Conservation (phyloP, 441 rosid species). For the Bruguiera hainesii region DNA sequence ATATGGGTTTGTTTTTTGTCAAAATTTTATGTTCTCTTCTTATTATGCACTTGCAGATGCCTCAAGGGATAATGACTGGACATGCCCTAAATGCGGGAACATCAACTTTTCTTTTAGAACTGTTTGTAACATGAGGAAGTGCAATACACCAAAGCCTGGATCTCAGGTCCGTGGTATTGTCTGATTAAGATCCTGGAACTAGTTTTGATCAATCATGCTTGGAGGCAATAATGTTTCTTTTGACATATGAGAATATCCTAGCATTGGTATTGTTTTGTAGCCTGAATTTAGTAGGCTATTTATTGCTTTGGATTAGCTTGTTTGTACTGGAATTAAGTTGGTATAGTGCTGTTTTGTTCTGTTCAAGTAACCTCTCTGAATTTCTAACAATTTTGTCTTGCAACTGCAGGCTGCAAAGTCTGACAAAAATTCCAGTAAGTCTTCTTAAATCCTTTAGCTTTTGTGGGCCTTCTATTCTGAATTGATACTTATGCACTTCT, state of each 20-base stretch:
- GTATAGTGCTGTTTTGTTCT: constrained; percentile 1
- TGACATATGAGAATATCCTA: neutral
- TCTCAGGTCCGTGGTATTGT: constrained; percentile 71
- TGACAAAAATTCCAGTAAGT: constrained; percentile 81
- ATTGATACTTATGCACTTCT: constrained; percentile 25
- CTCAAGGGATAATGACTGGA: constrained; percentile 94
- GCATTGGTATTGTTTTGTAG: neutral
- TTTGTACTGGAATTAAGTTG: neutral
- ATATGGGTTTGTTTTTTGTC: neutral
- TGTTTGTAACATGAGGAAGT: constrained; percentile 97
- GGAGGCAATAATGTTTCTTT: neutral
- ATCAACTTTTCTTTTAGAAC: constrained; percentile 92
- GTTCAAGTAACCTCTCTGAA: constrained; percentile 13
- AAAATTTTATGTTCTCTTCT: constrained; percentile 8
- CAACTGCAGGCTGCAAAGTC: constrained; percentile 60
- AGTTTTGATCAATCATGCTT: neutral
- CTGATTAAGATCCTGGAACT: neutral
- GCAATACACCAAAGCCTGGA: constrained; percentile 96
- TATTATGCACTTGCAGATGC: constrained; percentile 42
- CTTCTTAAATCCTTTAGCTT: constrained; percentile 14
- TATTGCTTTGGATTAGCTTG: neutral
- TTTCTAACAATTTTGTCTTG: constrained; percentile 23
- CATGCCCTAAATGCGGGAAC: constrained; percentile 96
- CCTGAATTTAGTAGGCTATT: neutral
- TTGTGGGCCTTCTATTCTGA: constrained; percentile 12